These are phyloP conservation scores for Proliferodiscus dingleyae DNA, from an alignment of 2,329 filamentous ascomycete genomes.

Conservation along the genomic window DNA sequence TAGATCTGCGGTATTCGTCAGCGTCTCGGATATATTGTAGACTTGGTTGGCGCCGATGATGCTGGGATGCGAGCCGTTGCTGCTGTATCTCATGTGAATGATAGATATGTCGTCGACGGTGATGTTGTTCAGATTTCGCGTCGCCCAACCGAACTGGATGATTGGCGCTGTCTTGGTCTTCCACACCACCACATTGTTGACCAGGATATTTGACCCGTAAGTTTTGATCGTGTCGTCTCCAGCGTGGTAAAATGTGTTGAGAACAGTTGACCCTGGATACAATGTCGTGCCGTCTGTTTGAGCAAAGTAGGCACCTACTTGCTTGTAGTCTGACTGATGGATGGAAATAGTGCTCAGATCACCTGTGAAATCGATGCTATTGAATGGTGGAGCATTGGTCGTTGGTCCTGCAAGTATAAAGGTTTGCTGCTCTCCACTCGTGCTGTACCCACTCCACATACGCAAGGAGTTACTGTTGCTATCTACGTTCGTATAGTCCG, in stretches of 20 bases:
- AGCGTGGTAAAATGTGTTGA: background rate
- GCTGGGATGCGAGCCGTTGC: background rate
- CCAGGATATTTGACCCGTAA: background rate
- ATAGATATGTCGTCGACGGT: background rate
- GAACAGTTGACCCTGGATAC: background rate
- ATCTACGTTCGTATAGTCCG: background rate
- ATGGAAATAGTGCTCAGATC: background rate
- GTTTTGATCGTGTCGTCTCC: background rate
- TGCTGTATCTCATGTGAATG: background rate
- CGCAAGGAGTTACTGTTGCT: background rate
- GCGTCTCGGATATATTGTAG: background rate
- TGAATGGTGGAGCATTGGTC: background rate
- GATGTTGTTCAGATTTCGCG: background rate
- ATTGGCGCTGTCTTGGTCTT: background rate
- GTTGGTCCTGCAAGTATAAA: background rate
- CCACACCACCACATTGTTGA: background rate
- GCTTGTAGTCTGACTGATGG: background rate
- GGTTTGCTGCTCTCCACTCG: background rate
- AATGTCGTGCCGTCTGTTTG: background rate
- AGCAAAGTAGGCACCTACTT: background rate
- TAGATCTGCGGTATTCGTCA: background rate
- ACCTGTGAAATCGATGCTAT: background rate
- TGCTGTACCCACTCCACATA: background rate
- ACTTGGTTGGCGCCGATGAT: background rate
- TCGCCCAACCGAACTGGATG: background rate